These are phyloP conservation scores for Fusarium torreyae DNA, from an alignment of 2,329 filamentous ascomycete genomes.

Conservation along the genomic window DNA sequence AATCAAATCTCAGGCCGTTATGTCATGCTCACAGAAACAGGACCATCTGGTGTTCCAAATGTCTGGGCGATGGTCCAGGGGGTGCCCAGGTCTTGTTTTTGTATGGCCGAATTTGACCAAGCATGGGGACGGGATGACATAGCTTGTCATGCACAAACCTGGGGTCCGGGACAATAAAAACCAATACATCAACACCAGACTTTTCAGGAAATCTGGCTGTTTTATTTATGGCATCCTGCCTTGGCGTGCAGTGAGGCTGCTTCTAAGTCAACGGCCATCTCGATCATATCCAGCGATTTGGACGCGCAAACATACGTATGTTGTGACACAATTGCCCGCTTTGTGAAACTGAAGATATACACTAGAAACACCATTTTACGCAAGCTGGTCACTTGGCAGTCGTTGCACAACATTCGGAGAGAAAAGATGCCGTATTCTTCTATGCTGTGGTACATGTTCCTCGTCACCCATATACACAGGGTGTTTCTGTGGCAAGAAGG, in stretches of 20 bases:
- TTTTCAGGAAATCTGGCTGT: background rate
- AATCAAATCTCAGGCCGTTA: constrained; percentile 18
- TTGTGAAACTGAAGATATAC: background rate
- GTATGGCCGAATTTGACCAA: constrained; percentile 22
- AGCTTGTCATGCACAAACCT: constrained; percentile 5
- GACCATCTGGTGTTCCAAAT: constrained; percentile 13
- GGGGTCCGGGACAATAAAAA: constrained; percentile 1
- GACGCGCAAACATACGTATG: background rate
- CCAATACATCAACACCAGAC: rapidly evolving
- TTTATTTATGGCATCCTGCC: constrained; percentile 9
- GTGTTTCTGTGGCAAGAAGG: background rate
- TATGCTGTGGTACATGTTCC: background rate
- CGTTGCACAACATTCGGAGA: background rate
- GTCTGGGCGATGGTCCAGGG: constrained; percentile 9
- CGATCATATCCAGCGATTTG: constrained; percentile 9
- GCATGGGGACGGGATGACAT: constrained; percentile 27
- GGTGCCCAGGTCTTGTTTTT: constrained; percentile 20
- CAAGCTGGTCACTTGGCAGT: background rate
- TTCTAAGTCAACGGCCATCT: constrained; percentile 12
- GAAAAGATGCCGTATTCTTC: constrained; percentile 1
- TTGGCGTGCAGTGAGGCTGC: background rate
- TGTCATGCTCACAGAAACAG: constrained; percentile 38
- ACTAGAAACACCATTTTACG: background rate
- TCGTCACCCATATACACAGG: constrained; percentile 6
- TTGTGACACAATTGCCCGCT: constrained; percentile 2